Evolutionary conservation across 306 rosid genomes (phyloP).

Genomic region (Sphenostylis stenocarpa): DNA sequence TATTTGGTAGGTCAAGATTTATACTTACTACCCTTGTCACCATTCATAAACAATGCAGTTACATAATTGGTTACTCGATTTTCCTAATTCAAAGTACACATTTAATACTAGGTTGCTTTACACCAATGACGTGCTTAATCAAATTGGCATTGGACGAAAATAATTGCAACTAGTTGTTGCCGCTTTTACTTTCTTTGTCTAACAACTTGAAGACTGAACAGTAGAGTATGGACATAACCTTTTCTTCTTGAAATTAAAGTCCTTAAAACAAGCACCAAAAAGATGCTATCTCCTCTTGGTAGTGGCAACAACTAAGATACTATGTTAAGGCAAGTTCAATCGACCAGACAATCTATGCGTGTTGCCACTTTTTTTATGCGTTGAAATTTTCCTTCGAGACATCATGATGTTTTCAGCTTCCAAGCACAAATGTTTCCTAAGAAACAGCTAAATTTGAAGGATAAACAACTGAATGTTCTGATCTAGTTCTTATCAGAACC

Average conservation of each 20-base stretch:
- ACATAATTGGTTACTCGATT: background rate
- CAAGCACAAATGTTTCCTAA: background rate
- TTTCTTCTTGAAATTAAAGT: background rate
- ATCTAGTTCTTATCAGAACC: background rate
- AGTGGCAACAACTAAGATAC: background rate
- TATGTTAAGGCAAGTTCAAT: background rate
- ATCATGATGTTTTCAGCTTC: background rate
- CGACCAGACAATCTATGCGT: background rate
- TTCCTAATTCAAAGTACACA: background rate
- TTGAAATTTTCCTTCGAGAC: background rate
- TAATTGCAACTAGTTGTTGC: background rate
- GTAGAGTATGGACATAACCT: background rate
- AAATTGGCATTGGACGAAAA: background rate
- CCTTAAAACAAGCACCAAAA: background rate
- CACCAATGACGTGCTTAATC: background rate
- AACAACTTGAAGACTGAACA: background rate
- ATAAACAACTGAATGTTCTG: conserved; percentile 3
- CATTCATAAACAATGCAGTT: background rate
- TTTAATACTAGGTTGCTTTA: background rate
- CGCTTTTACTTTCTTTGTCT: background rate
- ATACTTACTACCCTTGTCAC: background rate
- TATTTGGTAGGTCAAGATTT: background rate
- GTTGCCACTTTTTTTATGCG: background rate
- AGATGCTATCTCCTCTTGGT: background rate
- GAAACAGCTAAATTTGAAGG: background rate